Percentiles rank a stretch among this genome's conserved stretches.
Evolutionary conservation across 768 basidiomycete species (phyloP).

Genomic region (Tephrocybe rancida): DNA sequence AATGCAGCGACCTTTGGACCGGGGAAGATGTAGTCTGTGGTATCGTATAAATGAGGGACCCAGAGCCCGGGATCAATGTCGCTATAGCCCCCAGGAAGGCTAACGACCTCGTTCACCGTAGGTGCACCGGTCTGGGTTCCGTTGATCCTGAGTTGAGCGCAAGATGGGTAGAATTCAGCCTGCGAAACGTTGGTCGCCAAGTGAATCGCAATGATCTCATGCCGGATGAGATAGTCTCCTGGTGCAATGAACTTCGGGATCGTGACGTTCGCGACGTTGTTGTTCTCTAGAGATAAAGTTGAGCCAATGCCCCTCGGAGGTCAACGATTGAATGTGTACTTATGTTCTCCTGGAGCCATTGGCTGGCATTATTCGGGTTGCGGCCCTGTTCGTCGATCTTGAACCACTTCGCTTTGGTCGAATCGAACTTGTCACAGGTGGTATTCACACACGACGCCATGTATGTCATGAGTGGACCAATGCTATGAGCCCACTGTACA

Average conservation of each 20-base stretch:
- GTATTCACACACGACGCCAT: conserved; percentile 63
- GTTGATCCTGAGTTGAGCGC: conserved; percentile 56
- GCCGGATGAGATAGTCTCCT: conserved; percentile 76
- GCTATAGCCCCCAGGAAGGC: conserved; percentile 73
- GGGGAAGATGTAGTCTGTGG: conserved; percentile 52
- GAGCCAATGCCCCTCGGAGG: too few relatives aligned
- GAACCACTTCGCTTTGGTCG: conserved; percentile 68
- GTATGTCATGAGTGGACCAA: conserved; percentile 75
- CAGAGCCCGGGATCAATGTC: conserved; percentile 75
- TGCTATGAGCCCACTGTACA: conserved; percentile 58
- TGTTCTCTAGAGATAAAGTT: conserved; percentile 40
- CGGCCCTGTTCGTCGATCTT: conserved; percentile 65
- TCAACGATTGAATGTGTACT: too few relatives aligned
- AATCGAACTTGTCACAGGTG: conserved; percentile 62
- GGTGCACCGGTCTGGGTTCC: conserved; percentile 58
- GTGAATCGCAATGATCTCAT: conserved; percentile 82
- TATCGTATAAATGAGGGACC: too few relatives aligned
- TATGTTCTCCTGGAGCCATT: too few relatives aligned
- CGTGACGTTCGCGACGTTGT: conserved; percentile 39
- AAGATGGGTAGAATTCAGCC: conserved; percentile 85
- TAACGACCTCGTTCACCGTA: conserved; percentile 50
- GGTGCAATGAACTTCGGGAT: conserved; percentile 56
- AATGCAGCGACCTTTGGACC: conserved; percentile 53
- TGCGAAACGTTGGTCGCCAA: conserved; percentile 55
- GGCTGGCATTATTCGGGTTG: background rate